phyloP scores from a whole-genome alignment of 2,329 filamentous ascomycete genomes.

The Diplodia seriata region DNA sequence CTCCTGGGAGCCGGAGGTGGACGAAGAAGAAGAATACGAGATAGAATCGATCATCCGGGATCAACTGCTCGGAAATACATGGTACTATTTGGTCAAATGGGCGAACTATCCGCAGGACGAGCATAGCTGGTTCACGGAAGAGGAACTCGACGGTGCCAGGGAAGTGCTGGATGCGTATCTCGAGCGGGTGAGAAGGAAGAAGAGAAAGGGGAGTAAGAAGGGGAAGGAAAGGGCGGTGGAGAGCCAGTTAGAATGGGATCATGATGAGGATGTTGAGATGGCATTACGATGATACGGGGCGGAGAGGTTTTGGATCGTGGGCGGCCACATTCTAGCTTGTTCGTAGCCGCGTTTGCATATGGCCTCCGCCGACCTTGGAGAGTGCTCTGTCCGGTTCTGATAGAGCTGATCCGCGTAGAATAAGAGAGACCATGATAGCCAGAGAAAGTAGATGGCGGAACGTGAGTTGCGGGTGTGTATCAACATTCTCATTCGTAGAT shows the following conservation, averaged over 20 bases:
- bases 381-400: neutral
- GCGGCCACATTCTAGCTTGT: neutral
- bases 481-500: too few species aligned
- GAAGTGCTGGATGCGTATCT: constrained; percentile 4
- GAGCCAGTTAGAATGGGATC: neutral
- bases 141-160: neutral
- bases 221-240: neutral
- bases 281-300: neutral
- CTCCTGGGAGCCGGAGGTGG: neutral
- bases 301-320: neutral
- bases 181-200: neutral
- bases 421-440: too few species aligned
- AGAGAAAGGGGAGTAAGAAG: neutral
- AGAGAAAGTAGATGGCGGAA: too few species aligned
- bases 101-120: constrained; percentile 5
- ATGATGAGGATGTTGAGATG: neutral
- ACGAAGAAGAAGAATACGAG: constrained; percentile 8
- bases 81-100: constrained; percentile 20
- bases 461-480: too few species aligned
- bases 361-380: too few species aligned
- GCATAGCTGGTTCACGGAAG: constrained; percentile 11
- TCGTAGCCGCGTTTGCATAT: neutral
- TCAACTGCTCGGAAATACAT: neutral
- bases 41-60: neutral
- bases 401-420: too few species aligned